Conservation (phyloP, 192 early-diverging fungal species). For the Gryganskiella cystojenkinii region DNA sequence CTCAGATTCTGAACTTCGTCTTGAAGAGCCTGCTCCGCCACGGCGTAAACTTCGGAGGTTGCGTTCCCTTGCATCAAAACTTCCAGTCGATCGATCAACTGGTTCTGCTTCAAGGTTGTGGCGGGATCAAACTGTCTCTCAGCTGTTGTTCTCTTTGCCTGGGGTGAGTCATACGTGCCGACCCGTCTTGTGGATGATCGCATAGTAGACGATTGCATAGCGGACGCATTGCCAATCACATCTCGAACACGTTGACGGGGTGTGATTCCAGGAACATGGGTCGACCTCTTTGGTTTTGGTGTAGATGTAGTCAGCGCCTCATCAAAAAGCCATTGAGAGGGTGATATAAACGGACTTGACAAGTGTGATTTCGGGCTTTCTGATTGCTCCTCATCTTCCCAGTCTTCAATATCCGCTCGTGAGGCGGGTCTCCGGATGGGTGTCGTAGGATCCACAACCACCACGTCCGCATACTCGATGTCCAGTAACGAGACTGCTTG, state of each 20-base stretch:
- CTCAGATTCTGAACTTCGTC: constrained; percentile 20
- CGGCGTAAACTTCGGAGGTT: constrained; percentile 24
- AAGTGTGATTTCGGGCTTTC: constrained; percentile 4
- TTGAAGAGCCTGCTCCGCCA: constrained; percentile 31
- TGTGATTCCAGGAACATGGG: constrained; percentile 5
- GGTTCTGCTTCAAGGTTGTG: constrained; percentile 20
- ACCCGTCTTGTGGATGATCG: not conserved
- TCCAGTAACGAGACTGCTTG: constrained; percentile 25
- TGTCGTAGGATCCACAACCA: constrained; percentile 21
- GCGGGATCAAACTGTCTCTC: not conserved
- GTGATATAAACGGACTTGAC: constrained; percentile 25
- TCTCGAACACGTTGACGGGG: constrained; percentile 21
- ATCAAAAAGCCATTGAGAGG: constrained; percentile 27
- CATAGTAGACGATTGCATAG: too few relatives aligned
- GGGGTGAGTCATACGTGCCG: constrained; percentile 3
- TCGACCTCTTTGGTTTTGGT: constrained; percentile 6
- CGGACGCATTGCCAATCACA: constrained; percentile 13
- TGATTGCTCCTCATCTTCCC: constrained; percentile 39
- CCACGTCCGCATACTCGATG: constrained; percentile 20
- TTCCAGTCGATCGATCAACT: constrained; percentile 30
- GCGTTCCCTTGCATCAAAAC: constrained; percentile 43
- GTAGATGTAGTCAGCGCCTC: constrained; percentile 14
- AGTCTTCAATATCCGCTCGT: constrained; percentile 28
- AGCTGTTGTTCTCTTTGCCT: constrained; percentile 8
- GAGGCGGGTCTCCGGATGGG: constrained; percentile 21